Percentiles rank a stretch among this genome's conserved stretches.
Evolutionary conservation across 2,329 filamentous ascomycete genomes (phyloP).

Genomic region (Drechslerella coelobrocha): DNA sequence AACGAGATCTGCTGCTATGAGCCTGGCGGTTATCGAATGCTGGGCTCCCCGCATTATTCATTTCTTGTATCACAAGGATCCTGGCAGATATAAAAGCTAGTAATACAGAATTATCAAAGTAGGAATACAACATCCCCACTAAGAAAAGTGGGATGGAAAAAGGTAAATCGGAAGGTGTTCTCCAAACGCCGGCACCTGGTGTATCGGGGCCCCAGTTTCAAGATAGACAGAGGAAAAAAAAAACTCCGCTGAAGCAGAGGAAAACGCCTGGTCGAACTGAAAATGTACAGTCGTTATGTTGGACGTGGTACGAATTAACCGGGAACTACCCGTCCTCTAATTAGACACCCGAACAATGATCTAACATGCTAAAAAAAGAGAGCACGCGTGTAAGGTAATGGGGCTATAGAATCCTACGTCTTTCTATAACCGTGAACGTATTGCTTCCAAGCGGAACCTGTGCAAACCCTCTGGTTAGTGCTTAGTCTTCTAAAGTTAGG

Average conservation of each 20-base stretch:
- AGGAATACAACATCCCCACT: background rate
- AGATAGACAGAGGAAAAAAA: background rate
- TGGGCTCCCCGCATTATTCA: too few species aligned
- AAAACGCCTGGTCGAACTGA: background rate
- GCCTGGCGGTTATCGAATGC: too few species aligned
- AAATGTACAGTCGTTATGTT: background rate
- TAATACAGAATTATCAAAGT: constrained; percentile 16
- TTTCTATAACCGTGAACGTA: constrained; percentile 41
- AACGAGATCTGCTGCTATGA: too few species aligned
- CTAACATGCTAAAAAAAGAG: background rate
- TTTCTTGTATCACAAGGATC: too few species aligned
- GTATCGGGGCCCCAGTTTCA: constrained; percentile 10
- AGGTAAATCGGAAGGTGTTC: constrained; percentile 5
- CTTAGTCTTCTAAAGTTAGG: background rate
- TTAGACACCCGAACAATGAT: too few species aligned
- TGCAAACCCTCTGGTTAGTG: background rate
- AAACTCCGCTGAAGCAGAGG: background rate
- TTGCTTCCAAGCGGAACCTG: constrained; percentile 47
- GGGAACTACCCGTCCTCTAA: too few species aligned
- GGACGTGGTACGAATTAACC: too few species aligned
- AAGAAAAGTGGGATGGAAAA: background rate
- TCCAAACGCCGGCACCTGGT: constrained; percentile 21
- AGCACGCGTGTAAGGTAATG: background rate
- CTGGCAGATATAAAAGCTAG: too few species aligned
- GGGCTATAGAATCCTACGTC: background rate